Percentiles rank a stretch among this genome's conserved stretches.
These are phyloP conservation scores for Tulasnella sp. DNA, from an alignment of 768 basidiomycete genomes.

Conservation along the genomic window DNA sequence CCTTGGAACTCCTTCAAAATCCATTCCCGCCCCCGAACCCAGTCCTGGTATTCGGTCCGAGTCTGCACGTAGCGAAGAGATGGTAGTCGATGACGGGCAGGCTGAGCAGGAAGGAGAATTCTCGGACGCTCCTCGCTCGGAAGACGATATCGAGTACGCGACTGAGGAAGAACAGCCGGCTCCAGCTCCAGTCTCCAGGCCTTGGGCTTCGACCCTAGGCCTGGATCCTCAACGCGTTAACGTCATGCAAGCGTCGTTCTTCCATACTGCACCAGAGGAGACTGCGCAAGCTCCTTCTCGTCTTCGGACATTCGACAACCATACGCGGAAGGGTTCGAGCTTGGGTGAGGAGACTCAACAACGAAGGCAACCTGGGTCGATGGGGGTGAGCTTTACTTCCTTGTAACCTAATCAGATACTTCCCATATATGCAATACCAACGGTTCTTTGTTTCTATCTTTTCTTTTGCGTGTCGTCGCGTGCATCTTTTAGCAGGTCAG, in stretches of 20 bases:
- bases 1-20: background rate
- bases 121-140: background rate
- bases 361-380: slow-evolving; percentile 37
- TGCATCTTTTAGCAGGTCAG: background rate
- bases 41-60: background rate
- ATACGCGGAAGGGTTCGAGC: slow-evolving; percentile 40
- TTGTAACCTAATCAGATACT: slow-evolving; percentile 11
- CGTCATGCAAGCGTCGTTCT: slow-evolving; percentile 87
- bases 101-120: background rate
- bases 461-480: slow-evolving; percentile 1
- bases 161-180: slow-evolving; percentile 33
- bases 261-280: slow-evolving; percentile 30
- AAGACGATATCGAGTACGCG: slow-evolving; percentile 8
- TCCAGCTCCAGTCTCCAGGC: slow-evolving; percentile 29
- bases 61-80: background rate
- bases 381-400: slow-evolving; percentile 19
- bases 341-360: slow-evolving; percentile 36
- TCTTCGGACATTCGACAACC: background rate
- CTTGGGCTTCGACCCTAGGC: slow-evolving; percentile 65
- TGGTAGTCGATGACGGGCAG: background rate
- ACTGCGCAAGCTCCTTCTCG: background rate
- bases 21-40: background rate
- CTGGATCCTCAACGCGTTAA: slow-evolving; percentile 85
- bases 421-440: slow-evolving; percentile 7
- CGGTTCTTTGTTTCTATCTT: background rate